Conservation (phyloP, 1,284 basidiomycete genomes). For the Inonotus hispidus region DNA sequence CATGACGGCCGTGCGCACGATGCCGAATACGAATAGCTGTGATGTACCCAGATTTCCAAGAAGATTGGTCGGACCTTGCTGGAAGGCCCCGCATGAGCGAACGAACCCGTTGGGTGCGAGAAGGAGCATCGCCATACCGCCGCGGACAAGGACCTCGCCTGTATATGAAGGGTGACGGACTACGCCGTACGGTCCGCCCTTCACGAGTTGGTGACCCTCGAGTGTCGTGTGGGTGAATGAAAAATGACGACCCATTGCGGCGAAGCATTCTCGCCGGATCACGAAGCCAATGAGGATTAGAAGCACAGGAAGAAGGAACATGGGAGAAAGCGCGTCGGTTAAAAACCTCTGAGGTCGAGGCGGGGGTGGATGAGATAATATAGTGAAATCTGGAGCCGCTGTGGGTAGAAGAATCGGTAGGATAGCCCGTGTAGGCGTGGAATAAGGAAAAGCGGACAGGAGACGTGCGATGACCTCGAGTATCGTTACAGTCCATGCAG, state of each 20-base stretch:
- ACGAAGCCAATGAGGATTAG: slow-evolving; percentile 7
- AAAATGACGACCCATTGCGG: slow-evolving; percentile 10
- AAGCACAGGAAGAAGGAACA: slow-evolving; percentile 3
- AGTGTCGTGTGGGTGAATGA: slow-evolving; percentile 16
- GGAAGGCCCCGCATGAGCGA: background rate
- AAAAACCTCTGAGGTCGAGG: background rate
- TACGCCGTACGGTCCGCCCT: slow-evolving; percentile 10
- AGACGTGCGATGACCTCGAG: background rate
- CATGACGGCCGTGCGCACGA: background rate
- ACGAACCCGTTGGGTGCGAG: background rate
- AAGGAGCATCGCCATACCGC: slow-evolving; percentile 5
- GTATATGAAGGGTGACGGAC: slow-evolving; percentile 17
- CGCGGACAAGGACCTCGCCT: slow-evolving; percentile 7
- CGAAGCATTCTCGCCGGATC: slow-evolving; percentile 12
- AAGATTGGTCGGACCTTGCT: background rate
- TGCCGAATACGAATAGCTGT: background rate
- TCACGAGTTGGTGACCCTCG: slow-evolving; percentile 11
- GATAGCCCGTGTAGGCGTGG: background rate
- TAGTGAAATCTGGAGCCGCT: background rate
- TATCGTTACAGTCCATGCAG: background rate
- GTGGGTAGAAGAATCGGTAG: slow-evolving; percentile 7
- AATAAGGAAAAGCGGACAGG: background rate
- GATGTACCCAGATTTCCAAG: background rate
- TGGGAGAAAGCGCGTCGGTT: background rate
- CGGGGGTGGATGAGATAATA: background rate